Evolutionary conservation across 805 yeast genomes (phyloP).

Genomic region (Candida schatavii): DNA sequence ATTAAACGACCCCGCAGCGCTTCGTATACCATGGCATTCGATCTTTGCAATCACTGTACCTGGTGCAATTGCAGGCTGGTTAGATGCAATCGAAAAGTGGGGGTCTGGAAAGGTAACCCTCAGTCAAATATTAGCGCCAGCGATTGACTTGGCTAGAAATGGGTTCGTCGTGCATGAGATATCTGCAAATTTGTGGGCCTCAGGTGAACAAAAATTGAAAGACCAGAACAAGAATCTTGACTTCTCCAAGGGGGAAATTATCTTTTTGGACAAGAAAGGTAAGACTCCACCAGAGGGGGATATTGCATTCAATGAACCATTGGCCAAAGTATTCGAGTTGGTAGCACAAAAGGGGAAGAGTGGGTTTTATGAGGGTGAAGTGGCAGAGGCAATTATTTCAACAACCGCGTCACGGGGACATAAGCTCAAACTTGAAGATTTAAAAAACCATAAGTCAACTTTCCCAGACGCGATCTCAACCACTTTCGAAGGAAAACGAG

Average conservation of each 20-base stretch:
- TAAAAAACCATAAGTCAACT: slow-evolving; percentile 55
- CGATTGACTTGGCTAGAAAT: slow-evolving; percentile 63
- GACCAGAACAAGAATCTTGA: slow-evolving; percentile 31
- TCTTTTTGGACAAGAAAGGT: slow-evolving; percentile 32
- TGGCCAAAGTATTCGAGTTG: slow-evolving; percentile 51
- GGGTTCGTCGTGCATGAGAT: slow-evolving; percentile 67
- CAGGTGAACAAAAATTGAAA: slow-evolving; percentile 37
- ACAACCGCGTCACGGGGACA: slow-evolving; percentile 56
- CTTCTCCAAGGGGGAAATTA: slow-evolving; percentile 22
- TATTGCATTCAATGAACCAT: slow-evolving; percentile 45
- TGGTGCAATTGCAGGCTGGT: slow-evolving; percentile 80
- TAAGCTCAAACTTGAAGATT: slow-evolving; percentile 52
- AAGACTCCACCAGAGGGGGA: slow-evolving; percentile 57
- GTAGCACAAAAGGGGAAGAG: slow-evolving; percentile 58
- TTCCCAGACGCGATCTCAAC: slow-evolving; percentile 63
- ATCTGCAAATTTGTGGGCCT: slow-evolving; percentile 49
- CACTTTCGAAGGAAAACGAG: slow-evolving; percentile 47
- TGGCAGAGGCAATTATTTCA: slow-evolving; percentile 62
- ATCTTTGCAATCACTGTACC: slow-evolving; percentile 69
- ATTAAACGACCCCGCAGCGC: slow-evolving; percentile 37
- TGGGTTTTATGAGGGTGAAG: slow-evolving; percentile 69
- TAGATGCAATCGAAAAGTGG: slow-evolving; percentile 65
- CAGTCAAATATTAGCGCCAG: slow-evolving; percentile 58
- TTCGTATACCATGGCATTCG: slow-evolving; percentile 52
- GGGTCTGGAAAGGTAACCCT: slow-evolving; percentile 67